Conservation (phyloP, 2,329 filamentous ascomycete genomes). For the Penicillium sp. region DNA sequence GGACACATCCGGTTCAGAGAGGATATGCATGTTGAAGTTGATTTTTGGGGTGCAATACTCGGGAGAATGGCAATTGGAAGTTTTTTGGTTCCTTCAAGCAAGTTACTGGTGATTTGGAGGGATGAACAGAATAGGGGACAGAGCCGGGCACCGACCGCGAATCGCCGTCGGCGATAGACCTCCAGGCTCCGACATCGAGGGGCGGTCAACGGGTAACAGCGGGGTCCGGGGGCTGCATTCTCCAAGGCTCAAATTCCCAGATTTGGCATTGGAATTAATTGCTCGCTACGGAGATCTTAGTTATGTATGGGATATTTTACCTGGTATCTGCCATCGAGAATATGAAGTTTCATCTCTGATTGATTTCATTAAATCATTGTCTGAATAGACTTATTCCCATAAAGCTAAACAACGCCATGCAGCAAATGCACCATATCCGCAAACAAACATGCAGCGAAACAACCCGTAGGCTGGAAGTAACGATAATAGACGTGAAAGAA, state of each 20-base stretch:
- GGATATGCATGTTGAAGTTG: slow-evolving; percentile 31
- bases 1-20: slow-evolving; percentile 34
- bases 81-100: not conserved
- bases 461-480: slow-evolving; percentile 6
- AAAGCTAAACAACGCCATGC: slow-evolving; percentile 5
- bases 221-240: not conserved
- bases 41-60: not conserved
- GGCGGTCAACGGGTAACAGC: too few relatives aligned
- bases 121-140: not conserved
- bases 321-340: not conserved
- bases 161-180: too few relatives aligned
- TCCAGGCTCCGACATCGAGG: too few relatives aligned
- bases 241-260: not conserved
- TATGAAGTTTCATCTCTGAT: not conserved
- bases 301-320: not conserved
- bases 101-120: not conserved
- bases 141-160: not conserved
- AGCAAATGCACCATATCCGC: slow-evolving; percentile 25
- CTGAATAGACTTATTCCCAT: not conserved
- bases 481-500: slow-evolving; percentile 1
- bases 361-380: slow-evolving; percentile 21
- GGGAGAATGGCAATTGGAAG: too few relatives aligned
- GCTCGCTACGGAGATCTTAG: not conserved
- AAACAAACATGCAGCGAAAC: slow-evolving; percentile 17
- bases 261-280: not conserved